phyloP scores from a whole-genome alignment of 2,329 filamentous ascomycete genomes.

The Arthrinium phaeospermum region DNA sequence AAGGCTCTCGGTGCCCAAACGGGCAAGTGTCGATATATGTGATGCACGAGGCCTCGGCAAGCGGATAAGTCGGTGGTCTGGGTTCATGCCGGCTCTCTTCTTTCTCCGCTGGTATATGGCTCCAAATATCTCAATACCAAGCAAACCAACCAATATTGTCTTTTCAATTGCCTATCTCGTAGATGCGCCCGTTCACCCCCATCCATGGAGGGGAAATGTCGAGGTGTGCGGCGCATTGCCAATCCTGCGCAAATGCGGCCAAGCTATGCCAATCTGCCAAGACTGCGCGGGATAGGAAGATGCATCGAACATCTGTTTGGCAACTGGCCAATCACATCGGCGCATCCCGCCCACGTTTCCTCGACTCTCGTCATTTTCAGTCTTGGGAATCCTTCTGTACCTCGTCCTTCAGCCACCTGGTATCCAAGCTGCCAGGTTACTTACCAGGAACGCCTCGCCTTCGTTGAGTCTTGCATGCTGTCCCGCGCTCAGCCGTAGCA shows the following conservation, averaged over 20 bases:
- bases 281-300: background rate
- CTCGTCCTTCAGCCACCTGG: background rate
- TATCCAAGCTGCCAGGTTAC: background rate
- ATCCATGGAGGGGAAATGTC: background rate
- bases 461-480: background rate
- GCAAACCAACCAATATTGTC: background rate
- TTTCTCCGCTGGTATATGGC: background rate
- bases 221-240: background rate
- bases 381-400: background rate
- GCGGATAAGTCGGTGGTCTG: background rate
- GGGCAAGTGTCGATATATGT: background rate
- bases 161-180: background rate
- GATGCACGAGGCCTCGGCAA: background rate
- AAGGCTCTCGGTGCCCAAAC: background rate
- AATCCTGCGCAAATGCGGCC: background rate
- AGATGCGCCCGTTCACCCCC: background rate
- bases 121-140: background rate
- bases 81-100: background rate
- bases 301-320: background rate
- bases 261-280: slow-evolving; percentile 12
- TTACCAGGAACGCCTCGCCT: background rate
- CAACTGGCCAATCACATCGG: background rate
- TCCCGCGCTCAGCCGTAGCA: background rate
- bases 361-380: background rate
- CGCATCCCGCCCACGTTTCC: slow-evolving; percentile 10